Evolutionary conservation across 2,329 filamentous ascomycete genomes (phyloP), one percentile per base, ranked within the genome.

Genomic region (Clarireedia hainanense): DNA sequence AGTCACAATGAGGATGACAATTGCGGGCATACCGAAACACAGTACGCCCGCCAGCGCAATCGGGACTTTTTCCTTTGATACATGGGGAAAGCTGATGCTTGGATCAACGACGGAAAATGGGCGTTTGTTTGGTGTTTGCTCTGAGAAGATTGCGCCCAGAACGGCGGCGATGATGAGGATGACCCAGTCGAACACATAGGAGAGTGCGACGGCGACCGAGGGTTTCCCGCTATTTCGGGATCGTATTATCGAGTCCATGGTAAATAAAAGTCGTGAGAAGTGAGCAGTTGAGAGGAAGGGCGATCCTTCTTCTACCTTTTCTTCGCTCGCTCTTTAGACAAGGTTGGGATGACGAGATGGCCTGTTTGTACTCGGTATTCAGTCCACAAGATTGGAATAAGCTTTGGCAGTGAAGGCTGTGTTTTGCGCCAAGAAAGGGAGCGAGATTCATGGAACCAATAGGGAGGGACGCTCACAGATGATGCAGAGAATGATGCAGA

Each of bases 61-160:
- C 0, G 85, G 81, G 15, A 96, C 85, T 2, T 85, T 89, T 65
- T 96, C 89, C 23, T 85, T 67, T 12, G 79, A 74, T 50, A 80
- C 80, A 64, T 80, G 84, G 0, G 91, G 91, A 64, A 86, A 95
- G 17, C 81, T 85, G 65, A 96, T 95, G 59, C 81, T 80, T 23
- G 85, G 81, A 65, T 96, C 85, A 60, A 83, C 75, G 6, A 89
- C 78, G 36, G 81, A 84, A 69, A 94, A 92, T 0, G 85, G 84
- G 37, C 84, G 78, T 63, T 83, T 81, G 65, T 84, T 88, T 0
- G 88, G 87, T 0, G 76, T 74, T 47, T 56, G 48, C 5, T 52
- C 30, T 15, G 49, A 39, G 14, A 56, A 56, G 12, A 56, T 14
- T 12, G 48, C 17, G 4, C 53, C 53, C 4, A 56, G 24, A 17